Evolutionary conservation across 1,284 basidiomycete species (phyloP), one percentile per base, ranked within the genome.

Genomic region (Schizophyllum commune): DNA sequence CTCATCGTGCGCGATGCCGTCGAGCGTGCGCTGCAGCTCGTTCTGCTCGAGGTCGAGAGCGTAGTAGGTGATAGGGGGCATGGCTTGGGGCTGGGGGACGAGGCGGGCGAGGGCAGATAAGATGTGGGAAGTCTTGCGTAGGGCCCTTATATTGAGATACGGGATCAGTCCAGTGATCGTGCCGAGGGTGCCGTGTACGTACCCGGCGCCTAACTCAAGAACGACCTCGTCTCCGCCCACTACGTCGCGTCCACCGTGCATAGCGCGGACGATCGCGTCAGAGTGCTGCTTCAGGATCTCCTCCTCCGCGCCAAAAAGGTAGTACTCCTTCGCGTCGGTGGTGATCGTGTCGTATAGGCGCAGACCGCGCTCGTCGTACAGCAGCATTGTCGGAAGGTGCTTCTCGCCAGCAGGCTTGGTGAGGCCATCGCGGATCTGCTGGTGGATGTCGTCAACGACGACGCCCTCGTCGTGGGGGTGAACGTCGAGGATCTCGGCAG

Each of bases 101-200:
- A 80, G 71, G 65, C 76, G 74, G 54, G 92, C 83, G 51, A 98
- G 79, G 1, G 91, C 91, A 19, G 79, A 79, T 33, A 99, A 80
- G 60, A 99, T 81, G 71, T 92, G 88, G 4, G 92, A 93, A 0
- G 96, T 98, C 80, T 98, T 96, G 70, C 92, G 84, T 52, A 97
- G 77, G 13, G 94, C 84, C 32, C 94, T 96, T 71, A 47, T 55
- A 58, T 34, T 61, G 57, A 55, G 55, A 56, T 27, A 55, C 20
- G 57, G 55, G 52, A 61, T 57, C 56, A 27, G 27, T 57, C 19
- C 55, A 33, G 22, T 17, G 58, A 62, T 58, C 47, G 13, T 9
- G 55, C 58, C 27, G 51, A 53, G 5, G 34, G 21, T n/a, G 17
- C 32, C 39, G 19, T 54, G 32, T 15, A 62, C 90, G 80, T 73